phyloP scores from a whole-genome alignment of 768 basidiomycete species.

The Suillus cothurnatus region DNA sequence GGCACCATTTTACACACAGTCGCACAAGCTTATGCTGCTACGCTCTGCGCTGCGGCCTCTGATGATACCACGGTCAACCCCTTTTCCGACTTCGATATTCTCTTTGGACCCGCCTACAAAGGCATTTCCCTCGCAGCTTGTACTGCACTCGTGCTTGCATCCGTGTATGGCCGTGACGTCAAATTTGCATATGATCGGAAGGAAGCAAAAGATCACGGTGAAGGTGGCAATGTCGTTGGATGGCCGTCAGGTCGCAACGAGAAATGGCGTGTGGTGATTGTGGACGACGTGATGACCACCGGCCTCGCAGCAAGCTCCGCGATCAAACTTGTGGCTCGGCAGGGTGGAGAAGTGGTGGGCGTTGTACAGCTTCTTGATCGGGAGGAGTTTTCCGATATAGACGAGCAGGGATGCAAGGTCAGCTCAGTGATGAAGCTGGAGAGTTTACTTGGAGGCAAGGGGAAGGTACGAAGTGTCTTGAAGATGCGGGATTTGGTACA shows the following conservation, averaged over 20 bases:
- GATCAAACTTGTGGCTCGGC: slow-evolving; percentile 66
- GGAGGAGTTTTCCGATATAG: slow-evolving; percentile 31
- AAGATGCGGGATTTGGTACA: slow-evolving; percentile 83
- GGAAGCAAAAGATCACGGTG: slow-evolving; percentile 94
- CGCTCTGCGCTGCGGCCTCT: slow-evolving; percentile 61
- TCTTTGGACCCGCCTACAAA: slow-evolving; percentile 98
- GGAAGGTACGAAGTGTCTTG: slow-evolving; percentile 76
- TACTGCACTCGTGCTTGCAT: slow-evolving; percentile 74
- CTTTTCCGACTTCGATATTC: slow-evolving; percentile 65
- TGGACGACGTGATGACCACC: slow-evolving; percentile 97
- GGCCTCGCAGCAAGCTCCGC: slow-evolving; percentile 88
- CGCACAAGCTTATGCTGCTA: slow-evolving; percentile 80
- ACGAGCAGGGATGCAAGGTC: slow-evolving; percentile 39
- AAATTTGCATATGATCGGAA: slow-evolving; percentile 94
- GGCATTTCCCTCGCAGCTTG: slow-evolving; percentile 92
- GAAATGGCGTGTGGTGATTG: slow-evolving; percentile 64
- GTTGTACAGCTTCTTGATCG: slow-evolving; percentile 85
- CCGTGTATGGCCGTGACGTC: slow-evolving; percentile 62
- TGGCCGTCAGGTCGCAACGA: slow-evolving; percentile 72
- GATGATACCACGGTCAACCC: slow-evolving; percentile 18
- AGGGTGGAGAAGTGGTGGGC: slow-evolving; percentile 84
- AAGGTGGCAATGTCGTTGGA: slow-evolving; percentile 91
- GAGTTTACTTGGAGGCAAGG: slow-evolving; percentile 62
- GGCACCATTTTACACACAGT: slow-evolving; percentile 79
- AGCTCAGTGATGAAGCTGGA: slow-evolving; percentile 88